These are phyloP conservation scores for Decorospora gaudefroyi DNA, from an alignment of 2,329 filamentous ascomycete species.

Conservation along the genomic window DNA sequence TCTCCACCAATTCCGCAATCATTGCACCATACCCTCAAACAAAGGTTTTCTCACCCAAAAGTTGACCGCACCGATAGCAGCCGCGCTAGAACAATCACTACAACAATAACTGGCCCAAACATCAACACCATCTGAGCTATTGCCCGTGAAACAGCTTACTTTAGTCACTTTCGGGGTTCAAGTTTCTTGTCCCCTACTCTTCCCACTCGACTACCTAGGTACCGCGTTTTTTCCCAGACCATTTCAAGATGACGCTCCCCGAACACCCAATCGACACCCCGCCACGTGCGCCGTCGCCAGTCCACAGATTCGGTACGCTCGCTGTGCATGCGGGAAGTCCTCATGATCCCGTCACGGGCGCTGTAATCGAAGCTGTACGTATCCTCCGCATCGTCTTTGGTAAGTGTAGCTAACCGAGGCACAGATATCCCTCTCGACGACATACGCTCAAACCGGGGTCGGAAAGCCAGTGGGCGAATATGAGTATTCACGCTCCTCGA, in stretches of 20 bases:
- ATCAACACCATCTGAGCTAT: conserved; percentile 13
- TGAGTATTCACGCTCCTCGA: conserved; percentile 92
- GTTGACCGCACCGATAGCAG: conserved; percentile 11
- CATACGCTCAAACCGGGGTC: conserved; percentile 87
- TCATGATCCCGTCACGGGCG: conserved; percentile 88
- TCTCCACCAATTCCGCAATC: conserved; percentile 13
- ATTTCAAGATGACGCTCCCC: conserved; percentile 44
- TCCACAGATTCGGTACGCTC: conserved; percentile 84
- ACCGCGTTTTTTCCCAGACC: no score
- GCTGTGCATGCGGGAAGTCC: conserved; percentile 93
- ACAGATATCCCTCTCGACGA: conserved; percentile 95
- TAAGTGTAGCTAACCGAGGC: conserved; percentile 13
- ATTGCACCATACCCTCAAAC: conserved; percentile 33
- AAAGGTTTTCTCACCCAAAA: no score
- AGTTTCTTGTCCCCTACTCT: no score
- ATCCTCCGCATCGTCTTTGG: neutral
- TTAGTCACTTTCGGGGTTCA: neutral
- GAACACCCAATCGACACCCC: conserved; percentile 71
- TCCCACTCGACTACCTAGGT: neutral
- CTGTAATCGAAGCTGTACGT: conserved; percentile 82
- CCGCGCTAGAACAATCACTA: conserved; percentile 22
- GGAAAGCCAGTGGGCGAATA: conserved; percentile 85
- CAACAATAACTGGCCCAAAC: conserved; percentile 19
- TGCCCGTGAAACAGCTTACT: neutral
- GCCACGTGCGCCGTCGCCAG: conserved; percentile 71